Percentiles rank a stretch among this genome's conserved stretches.
Evolutionary conservation across 768 basidiomycete species (phyloP).

Genomic region (Phlegmacium glaucopus): DNA sequence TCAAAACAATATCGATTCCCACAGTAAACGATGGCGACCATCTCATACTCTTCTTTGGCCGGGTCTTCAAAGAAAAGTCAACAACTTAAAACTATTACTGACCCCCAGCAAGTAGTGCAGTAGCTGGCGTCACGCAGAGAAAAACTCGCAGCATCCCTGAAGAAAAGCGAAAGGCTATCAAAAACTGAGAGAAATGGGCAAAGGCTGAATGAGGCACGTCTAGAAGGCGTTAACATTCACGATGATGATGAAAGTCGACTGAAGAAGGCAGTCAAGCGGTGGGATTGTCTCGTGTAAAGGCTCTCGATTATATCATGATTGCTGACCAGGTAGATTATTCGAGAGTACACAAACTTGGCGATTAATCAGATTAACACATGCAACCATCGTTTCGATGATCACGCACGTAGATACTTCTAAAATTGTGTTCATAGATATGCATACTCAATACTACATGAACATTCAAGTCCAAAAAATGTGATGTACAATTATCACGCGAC

Average conservation of each 20-base stretch:
- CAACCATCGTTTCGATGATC: too few species aligned
- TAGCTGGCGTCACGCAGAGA: constrained; percentile 78
- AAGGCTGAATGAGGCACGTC: constrained; percentile 79
- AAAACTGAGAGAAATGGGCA: constrained; percentile 87
- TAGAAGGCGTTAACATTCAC: constrained; percentile 88
- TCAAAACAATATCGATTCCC: constrained; percentile 28
- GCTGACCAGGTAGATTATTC: too few species aligned
- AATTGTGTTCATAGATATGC: too few species aligned
- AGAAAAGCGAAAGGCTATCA: constrained; percentile 75
- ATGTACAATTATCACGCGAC: too few species aligned
- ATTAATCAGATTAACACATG: too few species aligned
- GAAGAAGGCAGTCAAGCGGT: constrained; percentile 92
- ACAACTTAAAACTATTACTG: constrained; percentile 67
- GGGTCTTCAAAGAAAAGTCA: constrained; percentile 49
- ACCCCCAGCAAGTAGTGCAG: constrained; percentile 82
- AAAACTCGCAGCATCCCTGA: constrained; percentile 73
- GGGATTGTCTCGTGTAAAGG: too few species aligned
- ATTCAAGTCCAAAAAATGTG: too few species aligned
- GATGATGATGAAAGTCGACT: constrained; percentile 84
- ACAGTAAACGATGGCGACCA: constrained; percentile 47
- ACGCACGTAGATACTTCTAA: too few species aligned
- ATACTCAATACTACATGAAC: too few species aligned
- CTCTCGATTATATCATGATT: too few species aligned
- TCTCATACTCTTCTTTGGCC: constrained; percentile 66
- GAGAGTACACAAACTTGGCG: too few species aligned